Conservation (phyloP, 2,329 filamentous ascomycete genomes). For the Fonsecaea nubica region DNA sequence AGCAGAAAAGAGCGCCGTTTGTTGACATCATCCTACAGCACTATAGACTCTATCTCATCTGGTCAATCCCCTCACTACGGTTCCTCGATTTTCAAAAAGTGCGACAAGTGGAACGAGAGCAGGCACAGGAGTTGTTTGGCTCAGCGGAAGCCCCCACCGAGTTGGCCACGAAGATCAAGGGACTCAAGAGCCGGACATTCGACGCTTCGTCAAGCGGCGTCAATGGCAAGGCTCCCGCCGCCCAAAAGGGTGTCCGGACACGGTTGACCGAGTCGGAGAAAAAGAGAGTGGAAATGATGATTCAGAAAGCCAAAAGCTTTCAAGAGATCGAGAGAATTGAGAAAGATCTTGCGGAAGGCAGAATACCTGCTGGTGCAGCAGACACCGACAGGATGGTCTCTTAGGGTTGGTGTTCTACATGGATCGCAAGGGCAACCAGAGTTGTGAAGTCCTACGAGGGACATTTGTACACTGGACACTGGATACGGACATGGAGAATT, state of each 20-base stretch:
- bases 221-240: constrained; percentile 50
- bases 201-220: constrained; percentile 54
- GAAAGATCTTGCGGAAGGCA: constrained; percentile 88
- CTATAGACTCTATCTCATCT: constrained; percentile 91
- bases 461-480: neutral
- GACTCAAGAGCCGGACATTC: constrained; percentile 79
- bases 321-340: constrained; percentile 90
- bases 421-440: neutral
- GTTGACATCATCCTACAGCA: constrained; percentile 61
- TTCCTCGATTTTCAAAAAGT: constrained; percentile 95
- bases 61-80: constrained; percentile 80
- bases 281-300: constrained; percentile 82
- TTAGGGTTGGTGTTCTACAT: constrained; percentile 13
- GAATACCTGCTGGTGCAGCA: constrained; percentile 72
- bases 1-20: neutral
- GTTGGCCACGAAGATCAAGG: constrained; percentile 83
- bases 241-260: constrained; percentile 72
- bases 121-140: constrained; percentile 83
- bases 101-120: constrained; percentile 79
- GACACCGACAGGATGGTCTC: constrained; percentile 45
- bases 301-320: constrained; percentile 85
- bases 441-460: neutral
- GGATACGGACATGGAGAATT: neutral
- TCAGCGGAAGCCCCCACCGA: constrained; percentile 77
- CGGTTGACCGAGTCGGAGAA: constrained; percentile 89